These are phyloP conservation scores for Helminthosporium solani DNA, from an alignment of 2,329 filamentous ascomycete genomes.

Conservation along the genomic window DNA sequence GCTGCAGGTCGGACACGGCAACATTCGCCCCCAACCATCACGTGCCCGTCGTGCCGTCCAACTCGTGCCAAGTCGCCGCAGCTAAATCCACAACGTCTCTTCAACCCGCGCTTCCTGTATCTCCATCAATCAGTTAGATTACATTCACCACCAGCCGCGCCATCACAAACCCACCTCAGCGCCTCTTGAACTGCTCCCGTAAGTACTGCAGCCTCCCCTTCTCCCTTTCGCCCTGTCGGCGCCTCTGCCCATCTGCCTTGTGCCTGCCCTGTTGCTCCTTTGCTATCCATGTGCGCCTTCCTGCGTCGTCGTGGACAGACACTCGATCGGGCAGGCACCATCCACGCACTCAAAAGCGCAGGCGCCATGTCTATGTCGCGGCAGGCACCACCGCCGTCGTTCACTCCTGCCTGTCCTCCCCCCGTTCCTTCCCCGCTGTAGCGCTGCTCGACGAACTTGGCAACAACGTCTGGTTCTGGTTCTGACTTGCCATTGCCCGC, in stretches of 20 bases:
- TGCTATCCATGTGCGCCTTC: no score
- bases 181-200: conserved; percentile 40
- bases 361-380: conserved; percentile 28
- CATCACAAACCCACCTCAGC: conserved; percentile 38
- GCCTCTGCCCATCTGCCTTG: conserved; percentile 10
- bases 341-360: conserved; percentile 20
- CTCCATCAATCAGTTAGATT: conserved; percentile 45
- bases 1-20: conserved; percentile 22
- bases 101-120: conserved; percentile 42
- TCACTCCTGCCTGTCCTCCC: no score
- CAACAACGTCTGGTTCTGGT: no score
- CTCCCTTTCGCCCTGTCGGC: conserved; percentile 11
- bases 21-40: conserved; percentile 26
- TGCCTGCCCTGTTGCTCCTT: no score
- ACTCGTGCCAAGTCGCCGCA: conserved; percentile 27
- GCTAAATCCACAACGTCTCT: conserved; percentile 33
- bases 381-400: no score
- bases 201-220: conserved; percentile 28
- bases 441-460: conserved; percentile 12
- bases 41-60: conserved; percentile 30
- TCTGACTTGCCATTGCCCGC: conserved; percentile 16
- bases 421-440: conserved; percentile 7
- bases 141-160: conserved; percentile 37
- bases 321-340: no score
- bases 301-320: no score